These are phyloP conservation scores for Phtheirospermum japonicum DNA, from an alignment of 257 asterid species.

Conservation along the genomic window DNA sequence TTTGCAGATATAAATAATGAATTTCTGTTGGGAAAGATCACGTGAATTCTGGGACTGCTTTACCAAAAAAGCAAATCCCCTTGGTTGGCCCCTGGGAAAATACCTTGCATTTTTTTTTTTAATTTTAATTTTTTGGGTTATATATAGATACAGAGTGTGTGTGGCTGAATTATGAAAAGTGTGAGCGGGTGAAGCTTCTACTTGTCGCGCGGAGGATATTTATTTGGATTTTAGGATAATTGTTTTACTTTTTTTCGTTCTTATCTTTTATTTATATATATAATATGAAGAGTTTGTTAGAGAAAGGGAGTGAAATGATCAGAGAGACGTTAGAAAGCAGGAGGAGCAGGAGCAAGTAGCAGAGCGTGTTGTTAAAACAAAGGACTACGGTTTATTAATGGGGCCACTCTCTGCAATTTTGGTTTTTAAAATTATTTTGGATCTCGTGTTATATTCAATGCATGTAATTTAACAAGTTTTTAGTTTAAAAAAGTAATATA, in stretches of 20 bases:
- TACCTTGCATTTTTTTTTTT: conserved; percentile 16
- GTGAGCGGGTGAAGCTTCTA: background rate
- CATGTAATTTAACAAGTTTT: no score
- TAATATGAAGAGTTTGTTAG: background rate
- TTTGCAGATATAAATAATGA: conserved; percentile 26
- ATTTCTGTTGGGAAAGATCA: conserved; percentile 35
- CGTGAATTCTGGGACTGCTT: conserved; percentile 46
- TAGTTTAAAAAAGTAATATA: no score
- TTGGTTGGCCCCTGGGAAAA: conserved; percentile 17
- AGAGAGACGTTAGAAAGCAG: conserved; percentile 46
- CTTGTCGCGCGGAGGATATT: no score
- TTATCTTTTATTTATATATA: background rate
- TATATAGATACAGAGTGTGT: background rate
- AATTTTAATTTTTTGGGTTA: no score
- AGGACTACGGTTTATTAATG: conserved; percentile 18
- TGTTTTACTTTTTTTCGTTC: no score
- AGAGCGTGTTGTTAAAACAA: background rate
- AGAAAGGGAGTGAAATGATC: background rate
- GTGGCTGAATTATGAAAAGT: background rate
- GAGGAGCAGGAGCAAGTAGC: background rate
- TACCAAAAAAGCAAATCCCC: background rate
- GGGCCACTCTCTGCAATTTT: conserved; percentile 15
- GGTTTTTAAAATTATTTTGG: background rate
- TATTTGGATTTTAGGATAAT: no score
- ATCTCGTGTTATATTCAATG: background rate